These are phyloP conservation scores for Phyllosticta citriasiana DNA, from an alignment of 2,329 filamentous ascomycete species.

Conservation along the genomic window DNA sequence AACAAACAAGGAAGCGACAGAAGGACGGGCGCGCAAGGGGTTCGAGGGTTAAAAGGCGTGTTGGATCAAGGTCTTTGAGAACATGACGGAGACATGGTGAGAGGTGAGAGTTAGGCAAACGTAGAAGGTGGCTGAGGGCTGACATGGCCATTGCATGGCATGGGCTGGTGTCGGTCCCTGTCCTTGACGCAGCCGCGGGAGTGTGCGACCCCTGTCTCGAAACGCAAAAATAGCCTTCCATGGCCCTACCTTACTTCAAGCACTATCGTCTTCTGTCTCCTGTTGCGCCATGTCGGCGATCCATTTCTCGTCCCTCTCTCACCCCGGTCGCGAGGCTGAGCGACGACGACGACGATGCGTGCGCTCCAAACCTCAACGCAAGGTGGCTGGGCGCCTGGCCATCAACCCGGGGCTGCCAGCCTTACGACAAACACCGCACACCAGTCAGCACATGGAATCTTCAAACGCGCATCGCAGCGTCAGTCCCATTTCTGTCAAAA, in stretches of 20 bases:
- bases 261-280: background rate
- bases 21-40: background rate
- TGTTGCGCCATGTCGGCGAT: background rate
- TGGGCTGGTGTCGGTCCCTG: background rate
- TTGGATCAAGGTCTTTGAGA: background rate
- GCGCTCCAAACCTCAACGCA: background rate
- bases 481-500: no score
- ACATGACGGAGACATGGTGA: background rate
- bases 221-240: background rate
- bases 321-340: background rate
- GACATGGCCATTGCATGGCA: background rate
- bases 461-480: no score
- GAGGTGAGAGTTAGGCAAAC: background rate
- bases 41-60: background rate
- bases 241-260: background rate
- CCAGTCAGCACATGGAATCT: background rate
- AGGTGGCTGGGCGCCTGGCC: background rate
- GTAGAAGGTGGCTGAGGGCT: background rate
- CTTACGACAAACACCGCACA: background rate
- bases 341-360: background rate
- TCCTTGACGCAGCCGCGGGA: background rate
- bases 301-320: background rate
- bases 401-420: background rate
- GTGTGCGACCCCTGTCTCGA: background rate
- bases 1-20: background rate